phyloP scores from a whole-genome alignment of 148 eudicot species.

The Chenopodium quinoa region DNA sequence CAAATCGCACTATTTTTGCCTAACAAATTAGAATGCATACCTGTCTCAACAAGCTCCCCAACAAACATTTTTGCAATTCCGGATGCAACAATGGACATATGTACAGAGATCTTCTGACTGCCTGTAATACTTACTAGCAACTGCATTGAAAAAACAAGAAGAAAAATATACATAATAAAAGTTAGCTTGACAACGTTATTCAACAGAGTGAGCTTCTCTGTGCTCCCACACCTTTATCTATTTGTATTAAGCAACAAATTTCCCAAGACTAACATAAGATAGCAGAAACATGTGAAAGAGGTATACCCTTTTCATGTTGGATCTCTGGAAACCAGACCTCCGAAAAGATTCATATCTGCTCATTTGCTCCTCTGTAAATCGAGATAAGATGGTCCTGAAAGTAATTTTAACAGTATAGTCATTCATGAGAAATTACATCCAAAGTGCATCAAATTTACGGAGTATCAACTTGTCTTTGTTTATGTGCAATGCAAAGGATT shows the following conservation, averaged over 20 bases:
- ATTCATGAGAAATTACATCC: not conserved
- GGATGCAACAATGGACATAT: constrained; percentile 90
- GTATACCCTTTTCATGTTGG: constrained; percentile 88
- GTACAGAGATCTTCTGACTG: constrained; percentile 80
- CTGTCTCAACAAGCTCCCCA: constrained; percentile 94
- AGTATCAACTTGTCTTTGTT: not conserved
- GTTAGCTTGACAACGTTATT: not conserved
- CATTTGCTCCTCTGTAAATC: constrained; percentile 80
- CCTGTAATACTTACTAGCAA: constrained; percentile 80
- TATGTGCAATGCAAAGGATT: not conserved
- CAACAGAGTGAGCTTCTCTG: not conserved
- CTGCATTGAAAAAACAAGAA: constrained; percentile 41
- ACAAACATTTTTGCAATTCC: constrained; percentile 98
- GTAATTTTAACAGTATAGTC: not conserved
- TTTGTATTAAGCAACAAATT: not conserved
- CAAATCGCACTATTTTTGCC: not conserved
- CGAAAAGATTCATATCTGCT: constrained; percentile 88
- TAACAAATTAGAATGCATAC: constrained; percentile 29
- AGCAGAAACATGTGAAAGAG: not conserved
- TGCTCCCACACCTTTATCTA: not conserved
- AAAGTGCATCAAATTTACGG: not conserved
- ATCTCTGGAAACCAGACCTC: constrained; percentile 88
- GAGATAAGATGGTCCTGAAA: constrained; percentile 66
- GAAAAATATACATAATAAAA: not conserved
- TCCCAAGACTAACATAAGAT: not conserved